A percentile compares a stretch with the other conserved stretches of the same genome.
These are phyloP conservation scores for Wickerhamiella shivajii DNA, from an alignment of 805 yeast species.

Conservation along the genomic window DNA sequence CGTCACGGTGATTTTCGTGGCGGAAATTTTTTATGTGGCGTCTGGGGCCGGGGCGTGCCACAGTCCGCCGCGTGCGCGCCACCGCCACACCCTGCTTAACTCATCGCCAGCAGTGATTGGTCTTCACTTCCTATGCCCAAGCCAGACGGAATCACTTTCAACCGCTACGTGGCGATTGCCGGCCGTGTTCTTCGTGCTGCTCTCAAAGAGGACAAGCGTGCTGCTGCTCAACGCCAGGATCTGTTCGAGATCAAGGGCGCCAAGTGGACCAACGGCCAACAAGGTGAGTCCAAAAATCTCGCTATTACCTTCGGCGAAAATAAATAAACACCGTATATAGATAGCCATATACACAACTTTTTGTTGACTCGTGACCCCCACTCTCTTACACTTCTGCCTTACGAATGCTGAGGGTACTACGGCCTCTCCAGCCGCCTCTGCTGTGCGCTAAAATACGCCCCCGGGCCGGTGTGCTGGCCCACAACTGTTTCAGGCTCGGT, in stretches of 20 bases:
- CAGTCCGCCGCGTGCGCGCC: slow-evolving; percentile 3
- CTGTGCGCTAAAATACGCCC: not conserved
- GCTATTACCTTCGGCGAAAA: too few relatives aligned
- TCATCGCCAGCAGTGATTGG: slow-evolving; percentile 6
- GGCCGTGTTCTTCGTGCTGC: slow-evolving; percentile 80
- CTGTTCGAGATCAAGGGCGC: slow-evolving; percentile 58
- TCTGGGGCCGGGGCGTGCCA: not conserved
- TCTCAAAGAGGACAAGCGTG: slow-evolving; percentile 73
- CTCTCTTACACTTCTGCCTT: too few relatives aligned
- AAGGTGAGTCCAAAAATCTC: slow-evolving; percentile 18
- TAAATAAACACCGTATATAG: too few relatives aligned
- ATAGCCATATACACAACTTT: not conserved
- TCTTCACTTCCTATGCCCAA: slow-evolving; percentile 16
- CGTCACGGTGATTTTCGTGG: too few relatives aligned
- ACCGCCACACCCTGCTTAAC: slow-evolving; percentile 1
- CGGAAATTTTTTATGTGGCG: too few relatives aligned
- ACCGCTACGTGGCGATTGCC: slow-evolving; percentile 81
- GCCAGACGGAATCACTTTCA: slow-evolving; percentile 35
- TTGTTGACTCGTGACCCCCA: not conserved
- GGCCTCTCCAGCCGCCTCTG: too few relatives aligned
- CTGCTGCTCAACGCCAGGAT: slow-evolving; percentile 54
- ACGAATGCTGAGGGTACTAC: too few relatives aligned
- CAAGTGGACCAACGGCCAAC: slow-evolving; percentile 52
- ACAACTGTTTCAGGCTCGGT: too few relatives aligned
- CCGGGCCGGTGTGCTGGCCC: not conserved